phyloP scores from a whole-genome alignment of 73 alveolate species.

The Paramecium sexaurelia region DNA sequence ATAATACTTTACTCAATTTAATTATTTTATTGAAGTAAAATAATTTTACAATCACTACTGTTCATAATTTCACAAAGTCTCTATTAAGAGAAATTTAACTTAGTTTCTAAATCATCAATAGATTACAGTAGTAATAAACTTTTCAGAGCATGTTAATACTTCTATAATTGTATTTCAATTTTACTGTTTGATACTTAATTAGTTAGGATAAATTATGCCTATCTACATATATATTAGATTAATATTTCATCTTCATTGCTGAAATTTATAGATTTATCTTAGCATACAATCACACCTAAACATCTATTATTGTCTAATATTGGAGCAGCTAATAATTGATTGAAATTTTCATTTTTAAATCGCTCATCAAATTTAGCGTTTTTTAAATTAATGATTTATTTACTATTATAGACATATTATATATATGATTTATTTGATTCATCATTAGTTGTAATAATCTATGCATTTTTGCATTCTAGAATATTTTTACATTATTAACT shows the following conservation, averaged over 20 bases:
- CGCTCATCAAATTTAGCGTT: slow-evolving; percentile 42
- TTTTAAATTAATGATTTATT: neutral
- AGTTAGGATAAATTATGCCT: neutral
- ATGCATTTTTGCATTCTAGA: slow-evolving; percentile 14
- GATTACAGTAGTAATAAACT: neutral
- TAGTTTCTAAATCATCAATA: neutral
- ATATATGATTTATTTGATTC: neutral
- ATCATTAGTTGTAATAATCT: neutral
- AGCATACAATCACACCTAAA: slow-evolving; percentile 31
- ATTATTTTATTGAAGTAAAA: neutral
- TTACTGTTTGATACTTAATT: neutral
- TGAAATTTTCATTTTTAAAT: slow-evolving; percentile 16
- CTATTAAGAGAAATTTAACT: neutral
- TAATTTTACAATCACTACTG: neutral
- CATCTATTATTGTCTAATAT: slow-evolving; percentile 9
- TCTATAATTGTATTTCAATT: neutral
- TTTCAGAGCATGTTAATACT: neutral
- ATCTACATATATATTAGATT: neutral
- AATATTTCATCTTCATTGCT: slow-evolving; percentile 15
- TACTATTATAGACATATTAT: neutral
- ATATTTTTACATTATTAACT: neutral
- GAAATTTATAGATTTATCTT: neutral
- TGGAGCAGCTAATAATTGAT: neutral
- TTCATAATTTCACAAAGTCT: slow-evolving; percentile 32
- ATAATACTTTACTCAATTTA: neutral